Evolutionary conservation across 2,329 filamentous ascomycete species (phyloP).

Genomic region (Sporothrix sp.): DNA sequence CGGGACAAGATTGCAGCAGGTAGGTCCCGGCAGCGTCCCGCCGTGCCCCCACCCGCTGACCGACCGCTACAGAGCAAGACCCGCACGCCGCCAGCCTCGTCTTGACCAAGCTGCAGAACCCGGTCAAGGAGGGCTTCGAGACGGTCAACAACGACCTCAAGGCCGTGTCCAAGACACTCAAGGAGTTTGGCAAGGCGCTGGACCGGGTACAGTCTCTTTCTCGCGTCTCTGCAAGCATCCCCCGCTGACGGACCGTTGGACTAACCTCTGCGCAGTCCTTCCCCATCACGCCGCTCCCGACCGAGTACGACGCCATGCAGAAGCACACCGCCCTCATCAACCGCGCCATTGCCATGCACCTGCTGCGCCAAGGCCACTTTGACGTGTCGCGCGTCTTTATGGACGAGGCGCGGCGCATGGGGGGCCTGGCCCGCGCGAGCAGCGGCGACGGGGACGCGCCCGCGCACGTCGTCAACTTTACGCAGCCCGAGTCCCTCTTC

Average conservation of each 20-base stretch:
- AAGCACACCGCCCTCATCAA: slow-evolving; percentile 72
- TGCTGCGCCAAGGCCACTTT: slow-evolving; percentile 91
- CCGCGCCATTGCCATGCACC: slow-evolving; percentile 90
- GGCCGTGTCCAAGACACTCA: slow-evolving; percentile 71
- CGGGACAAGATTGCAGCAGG: slow-evolving; percentile 64
- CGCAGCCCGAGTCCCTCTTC: slow-evolving; percentile 51
- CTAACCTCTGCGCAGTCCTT: slow-evolving; percentile 25
- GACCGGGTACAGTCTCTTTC: slow-evolving; percentile 53
- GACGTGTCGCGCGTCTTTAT: slow-evolving; percentile 78
- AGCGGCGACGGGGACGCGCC: slow-evolving; percentile 13
- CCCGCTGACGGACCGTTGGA: too few relatives aligned
- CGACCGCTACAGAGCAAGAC: slow-evolving; percentile 37
- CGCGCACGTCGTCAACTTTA: slow-evolving; percentile 21
- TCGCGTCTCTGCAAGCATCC: not conserved
- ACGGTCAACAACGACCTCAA: slow-evolving; percentile 71
- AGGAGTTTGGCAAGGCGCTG: slow-evolving; percentile 73
- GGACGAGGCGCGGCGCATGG: slow-evolving; percentile 44
- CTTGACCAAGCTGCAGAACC: slow-evolving; percentile 76
- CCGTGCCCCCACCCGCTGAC: not conserved
- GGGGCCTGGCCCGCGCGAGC: too few relatives aligned
- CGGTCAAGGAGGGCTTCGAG: slow-evolving; percentile 72
- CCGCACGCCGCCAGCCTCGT: slow-evolving; percentile 61
- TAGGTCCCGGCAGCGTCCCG: slow-evolving; percentile 26
- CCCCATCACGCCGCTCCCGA: slow-evolving; percentile 54
- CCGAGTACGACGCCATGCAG: slow-evolving; percentile 70